Conservation (phyloP, 2,329 filamentous ascomycete genomes). For the Fusarium cicatricum region DNA sequence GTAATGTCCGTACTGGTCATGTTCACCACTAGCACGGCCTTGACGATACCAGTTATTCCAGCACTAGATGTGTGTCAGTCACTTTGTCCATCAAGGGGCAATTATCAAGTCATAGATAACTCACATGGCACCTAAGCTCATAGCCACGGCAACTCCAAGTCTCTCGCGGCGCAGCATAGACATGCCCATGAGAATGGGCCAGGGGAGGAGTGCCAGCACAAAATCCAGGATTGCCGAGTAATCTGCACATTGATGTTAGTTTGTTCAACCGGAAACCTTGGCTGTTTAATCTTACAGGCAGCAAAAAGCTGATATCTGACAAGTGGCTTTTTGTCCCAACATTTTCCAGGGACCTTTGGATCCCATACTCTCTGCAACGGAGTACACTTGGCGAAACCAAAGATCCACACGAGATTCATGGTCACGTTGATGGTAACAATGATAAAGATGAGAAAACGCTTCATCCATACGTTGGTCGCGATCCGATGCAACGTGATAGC, state of each 20-base stretch:
- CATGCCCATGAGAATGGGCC: slow-evolving; percentile 47
- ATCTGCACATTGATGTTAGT: slow-evolving; percentile 33
- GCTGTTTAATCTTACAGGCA: slow-evolving; percentile 38
- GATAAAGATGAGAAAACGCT: slow-evolving; percentile 44
- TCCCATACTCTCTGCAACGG: slow-evolving; percentile 43
- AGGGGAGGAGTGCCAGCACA: slow-evolving; percentile 46
- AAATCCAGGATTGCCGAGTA: slow-evolving; percentile 48
- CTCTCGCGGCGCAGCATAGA: slow-evolving; percentile 45
- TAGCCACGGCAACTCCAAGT: slow-evolving; percentile 47
- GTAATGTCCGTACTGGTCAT: slow-evolving; percentile 47
- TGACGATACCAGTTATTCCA: slow-evolving; percentile 46
- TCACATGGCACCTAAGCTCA: slow-evolving; percentile 48
- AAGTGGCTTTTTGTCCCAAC: slow-evolving; percentile 42
- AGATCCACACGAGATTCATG: slow-evolving; percentile 48
- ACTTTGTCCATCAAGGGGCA: no score
- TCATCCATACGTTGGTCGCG: slow-evolving; percentile 39
- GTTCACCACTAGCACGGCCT: slow-evolving; percentile 43
- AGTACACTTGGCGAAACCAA: slow-evolving; percentile 45
- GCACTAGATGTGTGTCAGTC: slow-evolving; percentile 33
- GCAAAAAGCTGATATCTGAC: slow-evolving; percentile 44
- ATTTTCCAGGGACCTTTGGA: slow-evolving; percentile 37
- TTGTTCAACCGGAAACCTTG: accelerated
- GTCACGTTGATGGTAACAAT: slow-evolving; percentile 46
- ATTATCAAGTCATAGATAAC: not conserved
- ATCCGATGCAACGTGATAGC: slow-evolving; percentile 49